phyloP scores from a whole-genome alignment of 441 rosid species.

The Pelargonium citronellum region DNA sequence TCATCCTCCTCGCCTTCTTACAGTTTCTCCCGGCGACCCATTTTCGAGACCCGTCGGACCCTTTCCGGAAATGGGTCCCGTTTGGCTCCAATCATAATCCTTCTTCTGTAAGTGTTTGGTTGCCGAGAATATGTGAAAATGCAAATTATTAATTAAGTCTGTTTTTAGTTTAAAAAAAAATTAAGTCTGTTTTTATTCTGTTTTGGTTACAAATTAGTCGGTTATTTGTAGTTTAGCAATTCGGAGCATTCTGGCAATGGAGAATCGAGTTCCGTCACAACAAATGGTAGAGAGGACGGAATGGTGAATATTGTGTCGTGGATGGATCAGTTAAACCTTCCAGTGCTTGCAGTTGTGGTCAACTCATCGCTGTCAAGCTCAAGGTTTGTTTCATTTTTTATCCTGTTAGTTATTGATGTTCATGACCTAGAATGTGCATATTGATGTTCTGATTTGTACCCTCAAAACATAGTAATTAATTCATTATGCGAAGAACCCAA shows the following conservation, averaged over 20 bases:
- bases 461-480: background rate
- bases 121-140: background rate
- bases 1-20: constrained; percentile 26
- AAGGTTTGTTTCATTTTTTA: constrained; percentile 23
- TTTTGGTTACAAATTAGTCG: background rate
- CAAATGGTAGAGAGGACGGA: constrained; percentile 26
- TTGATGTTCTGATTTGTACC: background rate
- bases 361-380: constrained; percentile 43
- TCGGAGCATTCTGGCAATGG: constrained; percentile 14
- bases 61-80: constrained; percentile 37
- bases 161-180: too few species aligned
- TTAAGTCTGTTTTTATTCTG: background rate
- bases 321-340: constrained; percentile 42
- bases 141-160: too few species aligned
- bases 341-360: constrained; percentile 35
- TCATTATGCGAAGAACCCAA: background rate
- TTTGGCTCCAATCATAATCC: constrained; percentile 7
- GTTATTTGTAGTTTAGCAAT: constrained; percentile 5
- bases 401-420: background rate
- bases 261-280: constrained; percentile 2
- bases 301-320: constrained; percentile 39
- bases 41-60: constrained; percentile 36
- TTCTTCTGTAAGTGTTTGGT: constrained; percentile 17
- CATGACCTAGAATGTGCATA: background rate
- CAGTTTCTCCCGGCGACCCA: constrained; percentile 45